Conservation (phyloP, 1,284 basidiomycete species). For the Golubevia sp. region DNA sequence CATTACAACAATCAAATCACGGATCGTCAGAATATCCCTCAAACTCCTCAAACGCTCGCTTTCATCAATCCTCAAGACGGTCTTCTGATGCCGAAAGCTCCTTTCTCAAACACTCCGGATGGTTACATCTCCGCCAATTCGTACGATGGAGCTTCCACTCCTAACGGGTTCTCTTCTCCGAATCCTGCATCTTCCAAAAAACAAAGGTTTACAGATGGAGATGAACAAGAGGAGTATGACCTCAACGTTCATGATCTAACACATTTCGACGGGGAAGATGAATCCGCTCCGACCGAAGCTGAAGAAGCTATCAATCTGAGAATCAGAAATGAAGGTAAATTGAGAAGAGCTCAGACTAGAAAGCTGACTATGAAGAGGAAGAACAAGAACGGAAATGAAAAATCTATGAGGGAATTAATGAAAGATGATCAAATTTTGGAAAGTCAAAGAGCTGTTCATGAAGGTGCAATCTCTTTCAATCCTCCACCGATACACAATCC, state of each 20-base stretch:
- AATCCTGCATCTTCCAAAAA: too few species aligned
- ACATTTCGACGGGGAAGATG: slow-evolving; percentile 79
- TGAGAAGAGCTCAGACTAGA: slow-evolving; percentile 69
- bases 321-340: slow-evolving; percentile 73
- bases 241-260: slow-evolving; percentile 74
- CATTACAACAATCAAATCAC: slow-evolving; percentile 30
- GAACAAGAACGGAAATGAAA: neutral
- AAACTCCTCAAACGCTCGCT: too few species aligned
- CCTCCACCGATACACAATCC: too few species aligned
- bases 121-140: too few species aligned
- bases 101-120: too few species aligned
- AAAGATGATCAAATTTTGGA: slow-evolving; percentile 22
- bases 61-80: too few species aligned
- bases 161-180: too few species aligned
- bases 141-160: too few species aligned
- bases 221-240: slow-evolving; percentile 64
- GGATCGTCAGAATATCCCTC: too few species aligned
- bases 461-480: slow-evolving; percentile 2
- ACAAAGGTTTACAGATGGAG: slow-evolving; percentile 52
- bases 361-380: slow-evolving; percentile 44
- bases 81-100: too few species aligned
- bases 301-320: slow-evolving; percentile 70
- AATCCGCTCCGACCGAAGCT: slow-evolving; percentile 68
- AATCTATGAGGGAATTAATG: neutral
- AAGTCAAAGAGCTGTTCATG: slow-evolving; percentile 30